Evolutionary conservation across 139 green algal genomes (phyloP), one percentile per base, ranked within the genome.

Genomic region (Chlamydomonas sp.): DNA sequence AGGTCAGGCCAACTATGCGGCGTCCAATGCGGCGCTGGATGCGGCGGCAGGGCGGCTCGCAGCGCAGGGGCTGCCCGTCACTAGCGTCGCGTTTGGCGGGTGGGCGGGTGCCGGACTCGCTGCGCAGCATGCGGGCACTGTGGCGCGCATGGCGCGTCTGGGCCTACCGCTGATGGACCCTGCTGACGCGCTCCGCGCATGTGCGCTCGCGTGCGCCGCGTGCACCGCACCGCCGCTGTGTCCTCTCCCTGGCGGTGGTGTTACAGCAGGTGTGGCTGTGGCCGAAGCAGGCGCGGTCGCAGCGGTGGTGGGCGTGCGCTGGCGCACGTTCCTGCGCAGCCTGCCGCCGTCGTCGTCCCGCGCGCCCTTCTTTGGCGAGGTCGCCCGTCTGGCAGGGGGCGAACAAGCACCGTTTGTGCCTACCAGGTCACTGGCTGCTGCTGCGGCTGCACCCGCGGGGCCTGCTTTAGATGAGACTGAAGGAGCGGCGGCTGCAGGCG

Each of bases 91-190:
- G 75, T 97, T 89, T 89, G 91, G 91, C 36, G 91, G 89, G 20
- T 97, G 91, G 91, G 79, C 71, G 2, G 85, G 84, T 31, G 81
- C 73, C 2, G 90, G 91, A 65, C 96, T 96, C 90, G 91, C 91
- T 10, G 74, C 79, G 1, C 26, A 37, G 3, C 80, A 85, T 48
- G 79, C 84, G 65, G 33, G 36, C 16, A 90, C 84, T 37, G 79
- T 80, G 0, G 74, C 74, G 3, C 70, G 90, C 5, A 78, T 93
- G 68, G 77, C 85, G 70, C 76, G 80, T 10, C 90, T 75, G 5
- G 90, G 91, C 67, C 90, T 96, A 75, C 70, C 37, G 3, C 61
- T 90, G n/a, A 20, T 86, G 22, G 26, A 34, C 10, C 79, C 84
- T 3, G 60, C 34, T 24, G 29, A 33, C 24, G 82, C 75, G 24